Evolutionary conservation across 2,329 filamentous ascomycete genomes (phyloP), one percentile per base, ranked within the genome.

Genomic region (Drechslerella coelobrocha): DNA sequence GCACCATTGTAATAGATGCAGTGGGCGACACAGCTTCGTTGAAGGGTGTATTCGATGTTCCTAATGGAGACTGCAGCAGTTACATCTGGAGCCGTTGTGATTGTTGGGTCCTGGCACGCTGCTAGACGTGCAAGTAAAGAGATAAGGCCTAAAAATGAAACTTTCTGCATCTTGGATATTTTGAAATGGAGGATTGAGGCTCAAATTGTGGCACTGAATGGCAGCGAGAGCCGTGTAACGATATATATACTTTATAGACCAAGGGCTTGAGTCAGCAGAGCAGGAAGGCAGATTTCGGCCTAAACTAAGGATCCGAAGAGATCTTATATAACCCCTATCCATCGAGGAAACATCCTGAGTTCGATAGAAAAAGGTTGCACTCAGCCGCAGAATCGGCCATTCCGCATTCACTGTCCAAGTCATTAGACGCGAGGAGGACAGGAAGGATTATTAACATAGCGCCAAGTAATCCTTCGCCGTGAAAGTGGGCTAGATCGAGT

Each of bases 1-100:
- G 37, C 26, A 45, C 76, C 75, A 26, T 74, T 75, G 65, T 75
- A 75, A 23, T 71, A 62, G 23, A 77, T 53, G 37, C 76, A 77
- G n/a, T 72, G 73, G 2, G 51, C 55, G 12, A 76, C 75, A 47
- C 76, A 77, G 9, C 66, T 68, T 19, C 75, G 65, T n/a, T 52
- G 45, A 8, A 62, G 52, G 1, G 26, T 69, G 21, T 69, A 62
- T 17, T 61, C 57, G n/a, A 62, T 9, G 14, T n/a, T 17, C 5
- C 26, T n/a, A 26, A 61, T 57, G 7, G 51, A 27, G n/a, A 53
- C 57, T 12, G 6, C 2, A 12, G 17, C 45, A 6, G 56, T 56
- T 23, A 37, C 47, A 27, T 61, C 50, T 26, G 48, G 53, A 6
- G 14, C 31, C 10, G 10, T 14, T 23, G 55, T 52, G 17, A 57